phyloP scores from a whole-genome alignment of 2,329 filamentous ascomycete species.

The Pseudogymnoascus sp. region DNA sequence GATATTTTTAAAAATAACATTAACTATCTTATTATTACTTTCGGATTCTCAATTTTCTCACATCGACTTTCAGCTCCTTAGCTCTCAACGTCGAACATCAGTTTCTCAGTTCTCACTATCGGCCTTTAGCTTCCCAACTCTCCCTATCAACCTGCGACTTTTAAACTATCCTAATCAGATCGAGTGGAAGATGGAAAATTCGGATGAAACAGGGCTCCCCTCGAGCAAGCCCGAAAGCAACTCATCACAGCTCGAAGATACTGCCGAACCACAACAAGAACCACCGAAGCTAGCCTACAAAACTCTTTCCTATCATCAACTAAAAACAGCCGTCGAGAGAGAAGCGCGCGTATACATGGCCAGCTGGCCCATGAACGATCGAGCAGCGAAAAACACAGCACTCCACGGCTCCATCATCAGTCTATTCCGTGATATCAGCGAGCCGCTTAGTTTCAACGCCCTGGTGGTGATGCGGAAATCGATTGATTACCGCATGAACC shows the following conservation, averaged over 20 bases:
- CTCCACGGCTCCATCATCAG: not conserved
- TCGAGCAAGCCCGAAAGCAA: not conserved
- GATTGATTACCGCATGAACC: not conserved
- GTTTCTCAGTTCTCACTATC: no score
- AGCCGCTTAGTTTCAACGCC: not conserved
- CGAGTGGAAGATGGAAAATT: not conserved
- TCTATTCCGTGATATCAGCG: not conserved
- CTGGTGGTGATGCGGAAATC: not conserved
- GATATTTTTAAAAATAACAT: not conserved
- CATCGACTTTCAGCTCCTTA: not conserved
- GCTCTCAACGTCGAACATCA: no score
- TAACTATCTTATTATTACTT: not conserved
- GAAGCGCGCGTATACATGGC: not conserved
- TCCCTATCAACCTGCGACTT: no score
- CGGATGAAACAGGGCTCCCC: not conserved
- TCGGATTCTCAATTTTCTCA: not conserved
- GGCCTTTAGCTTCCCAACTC: no score
- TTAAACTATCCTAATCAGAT: not conserved
- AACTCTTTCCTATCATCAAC: not conserved
- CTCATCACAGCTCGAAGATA: not conserved
- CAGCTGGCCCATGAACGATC: not conserved
- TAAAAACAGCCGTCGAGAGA: not conserved
- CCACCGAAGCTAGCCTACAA: not conserved
- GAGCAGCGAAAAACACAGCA: not conserved
- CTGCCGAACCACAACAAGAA: not conserved